Base-by-base conservation (phyloP, 768 basidiomycete species). In the Heimioporus sp. region DNA sequence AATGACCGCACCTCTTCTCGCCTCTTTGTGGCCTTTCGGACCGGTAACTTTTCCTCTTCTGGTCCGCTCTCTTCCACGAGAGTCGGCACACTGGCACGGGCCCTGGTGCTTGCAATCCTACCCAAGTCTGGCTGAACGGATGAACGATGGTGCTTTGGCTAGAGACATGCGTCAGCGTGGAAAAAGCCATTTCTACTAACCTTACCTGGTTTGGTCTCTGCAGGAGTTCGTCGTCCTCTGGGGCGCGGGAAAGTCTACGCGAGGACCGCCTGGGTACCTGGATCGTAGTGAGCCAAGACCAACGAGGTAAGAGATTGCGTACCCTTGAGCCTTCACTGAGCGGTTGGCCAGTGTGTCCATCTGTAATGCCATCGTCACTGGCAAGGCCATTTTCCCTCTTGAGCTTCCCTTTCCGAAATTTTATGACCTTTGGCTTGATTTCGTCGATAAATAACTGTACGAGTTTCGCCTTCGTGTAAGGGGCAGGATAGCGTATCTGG, bases 141-240 rank as follows among this genome's bases (percentile, higher is more conserved):
- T 13, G 88, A 87, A 59, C 90, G 78, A 37, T 88, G 80, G 50
- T 88, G 80, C 64, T 91, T 92, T n/a, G 85, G 78, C 88, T 90
- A 59, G 2, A 49, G 30, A 50, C 59, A 43, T 45, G 48, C 46
- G 50, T 58, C 20, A 62, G 42, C 32, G 57, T 45, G 46, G 52
- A 37, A 45, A 56, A 48, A 21, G n/a, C 20, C 35, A 17, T 19
- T 43, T 32, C 17, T 20, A 15, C 43, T 49, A 43, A 38, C 72
- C 82, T 43, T 58, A 89, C 87, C 4, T 82, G 83, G 54, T 83
- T 83, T 13, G 79, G 73, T 51, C 70, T 74, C 46, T 75, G 66
- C 6, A 65, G 68, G 13, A 72, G 68, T 28, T 72, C 75, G 4
- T 75, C 75, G 11, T 76, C 76, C 10, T 64, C 63, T 28, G 83